These are phyloP conservation scores for Serendipita vermifera DNA, from an alignment of 768 basidiomycete species.

Conservation along the genomic window DNA sequence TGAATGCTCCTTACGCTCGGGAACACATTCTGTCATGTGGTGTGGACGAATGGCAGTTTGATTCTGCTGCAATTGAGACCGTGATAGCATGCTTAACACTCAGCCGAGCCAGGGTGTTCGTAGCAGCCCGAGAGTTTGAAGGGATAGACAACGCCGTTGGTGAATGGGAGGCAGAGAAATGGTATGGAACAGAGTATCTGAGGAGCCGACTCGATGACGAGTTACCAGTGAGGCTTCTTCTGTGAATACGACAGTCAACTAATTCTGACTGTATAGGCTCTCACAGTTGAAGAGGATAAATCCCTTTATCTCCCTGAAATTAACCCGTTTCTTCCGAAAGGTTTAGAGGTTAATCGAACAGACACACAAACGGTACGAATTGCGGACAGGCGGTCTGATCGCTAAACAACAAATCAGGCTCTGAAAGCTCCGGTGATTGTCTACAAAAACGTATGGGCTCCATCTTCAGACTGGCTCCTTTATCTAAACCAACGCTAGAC, in stretches of 20 bases:
- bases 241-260: not conserved
- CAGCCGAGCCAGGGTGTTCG: slow-evolving; percentile 47
- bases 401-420: too few relatives aligned
- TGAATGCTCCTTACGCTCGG: slow-evolving; percentile 68
- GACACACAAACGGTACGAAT: not conserved
- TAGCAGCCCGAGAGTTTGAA: slow-evolving; percentile 21
- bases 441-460: too few relatives aligned
- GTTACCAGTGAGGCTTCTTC: not conserved
- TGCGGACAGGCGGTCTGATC: too few relatives aligned
- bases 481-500: too few relatives aligned
- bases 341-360: slow-evolving; percentile 74
- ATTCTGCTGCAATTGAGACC: slow-evolving; percentile 44
- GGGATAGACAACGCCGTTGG: slow-evolving; percentile 29
- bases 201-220: slow-evolving; percentile 16
- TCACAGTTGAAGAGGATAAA: not conserved
- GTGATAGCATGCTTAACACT: slow-evolving; percentile 49
- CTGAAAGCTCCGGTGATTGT: slow-evolving; percentile 62
- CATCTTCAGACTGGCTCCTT: too few relatives aligned
- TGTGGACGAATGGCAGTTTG: slow-evolving; percentile 62
- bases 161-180: slow-evolving; percentile 65
- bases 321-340: slow-evolving; percentile 84
- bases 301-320: slow-evolving; percentile 69
- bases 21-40: slow-evolving; percentile 63
- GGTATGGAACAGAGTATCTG: slow-evolving; percentile 83
- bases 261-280: not conserved